Conservation (phyloP, 805 yeast species). For the Yamadazyma paraphyllophila region DNA sequence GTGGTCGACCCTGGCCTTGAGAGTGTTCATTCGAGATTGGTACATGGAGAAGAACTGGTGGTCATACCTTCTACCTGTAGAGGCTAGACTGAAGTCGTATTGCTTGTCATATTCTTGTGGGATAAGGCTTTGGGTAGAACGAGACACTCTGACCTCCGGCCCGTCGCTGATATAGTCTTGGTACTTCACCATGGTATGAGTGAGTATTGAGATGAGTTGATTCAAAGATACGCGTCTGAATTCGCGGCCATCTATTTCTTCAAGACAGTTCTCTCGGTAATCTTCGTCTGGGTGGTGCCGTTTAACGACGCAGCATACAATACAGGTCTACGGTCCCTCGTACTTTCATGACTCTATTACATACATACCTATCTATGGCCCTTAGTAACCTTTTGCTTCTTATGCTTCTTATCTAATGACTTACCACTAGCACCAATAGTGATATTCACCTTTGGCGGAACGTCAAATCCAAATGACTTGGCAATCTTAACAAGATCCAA, state of each 20-base stretch:
- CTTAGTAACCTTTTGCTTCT: slow-evolving; percentile 33
- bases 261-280: too few relatives aligned
- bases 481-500: slow-evolving; percentile 93
- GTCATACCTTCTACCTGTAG: slow-evolving; percentile 29
- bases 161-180: slow-evolving; percentile 11
- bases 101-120: slow-evolving; percentile 11
- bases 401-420: slow-evolving; percentile 48
- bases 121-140: neutral
- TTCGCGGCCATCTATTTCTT: neutral
- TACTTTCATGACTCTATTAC: neutral
- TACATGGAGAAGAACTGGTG: slow-evolving; percentile 45
- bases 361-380: slow-evolving; percentile 17
- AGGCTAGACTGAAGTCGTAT: slow-evolving; percentile 20
- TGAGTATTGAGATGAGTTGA: too few relatives aligned
- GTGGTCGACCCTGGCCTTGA: slow-evolving; percentile 32
- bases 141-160: neutral
- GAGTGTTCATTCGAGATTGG: slow-evolving; percentile 34
- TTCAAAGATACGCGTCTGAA: neutral
- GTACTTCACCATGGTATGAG: neutral
- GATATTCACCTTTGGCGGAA: slow-evolving; percentile 96
- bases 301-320: too few relatives aligned
- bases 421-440: slow-evolving; percentile 92
- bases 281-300: too few relatives aligned
- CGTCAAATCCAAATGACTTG: slow-evolving; percentile 88
- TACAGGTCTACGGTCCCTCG: neutral